Evolutionary conservation across 2,329 filamentous ascomycete genomes (phyloP), one percentile per base, ranked within the genome.

Genomic region (Lecanicillium sp.): DNA sequence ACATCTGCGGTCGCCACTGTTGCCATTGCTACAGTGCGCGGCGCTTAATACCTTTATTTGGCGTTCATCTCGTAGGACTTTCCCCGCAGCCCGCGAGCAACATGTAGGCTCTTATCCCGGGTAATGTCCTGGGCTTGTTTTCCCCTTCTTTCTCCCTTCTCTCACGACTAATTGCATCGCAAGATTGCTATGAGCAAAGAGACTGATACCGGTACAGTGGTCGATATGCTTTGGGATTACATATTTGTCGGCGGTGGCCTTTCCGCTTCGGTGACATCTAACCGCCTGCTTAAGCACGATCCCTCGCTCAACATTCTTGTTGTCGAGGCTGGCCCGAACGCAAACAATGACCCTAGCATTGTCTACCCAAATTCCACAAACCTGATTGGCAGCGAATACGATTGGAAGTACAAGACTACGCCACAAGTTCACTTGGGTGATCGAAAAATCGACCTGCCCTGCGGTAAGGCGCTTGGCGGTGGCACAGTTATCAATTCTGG

Each of bases 171-270:
- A n/a, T n/a, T n/a, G n/a, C n/a, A n/a, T n/a, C n/a, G n/a, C n/a
- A n/a, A n/a, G n/a, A n/a, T n/a, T n/a, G n/a, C n/a, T n/a, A n/a
- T n/a, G n/a, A n/a, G n/a, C n/a, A n/a, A n/a, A n/a, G n/a, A n/a
- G n/a, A n/a, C n/a, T n/a, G n/a, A n/a, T n/a, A 33, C n/a, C 5
- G 19, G 2, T n/a, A 32, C n/a, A 12, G n/a, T 23, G 4, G 21
- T 11, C 12, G 14, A 24, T 19, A 45, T 50, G 48, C 49, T 49
- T 30, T 59, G 56, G 55, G 65, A 70, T 39, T 64, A 62, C 48
- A 65, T 71, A 5, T 55, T 71, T 17, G 58, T 68, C 3, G 67
- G 66, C 4, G 66, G 63, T 5, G 67, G 66, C 15, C 58, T 67
- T 2, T 57, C 61, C 2, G 66, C 66, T 15, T 61, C 62, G 8